A percentile compares a stretch with the other conserved stretches of the same genome.
phyloP scores from a whole-genome alignment of 192 early-diverging fungal genomes.

The Linnemannia exigua region DNA sequence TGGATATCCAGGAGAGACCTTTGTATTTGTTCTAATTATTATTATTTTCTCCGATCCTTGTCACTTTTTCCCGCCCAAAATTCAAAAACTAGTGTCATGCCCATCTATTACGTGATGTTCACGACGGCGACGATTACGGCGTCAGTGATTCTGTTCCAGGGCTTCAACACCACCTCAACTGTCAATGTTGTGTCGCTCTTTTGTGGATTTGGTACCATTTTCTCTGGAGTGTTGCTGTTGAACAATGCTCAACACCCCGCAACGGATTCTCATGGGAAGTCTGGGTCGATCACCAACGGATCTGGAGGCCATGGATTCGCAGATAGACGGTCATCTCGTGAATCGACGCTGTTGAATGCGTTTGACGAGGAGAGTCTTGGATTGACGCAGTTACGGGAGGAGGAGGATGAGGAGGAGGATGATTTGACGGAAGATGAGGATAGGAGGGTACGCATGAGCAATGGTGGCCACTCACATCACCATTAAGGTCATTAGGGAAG shows the following conservation, averaged over 20 bases:
- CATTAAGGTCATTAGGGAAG: conserved; percentile 4
- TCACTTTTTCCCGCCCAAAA: background rate
- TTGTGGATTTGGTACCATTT: conserved; percentile 93
- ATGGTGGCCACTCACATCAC: conserved; percentile 30
- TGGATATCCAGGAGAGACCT: background rate
- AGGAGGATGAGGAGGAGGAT: conserved; percentile 47
- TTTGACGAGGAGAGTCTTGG: conserved; percentile 63
- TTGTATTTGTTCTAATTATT: background rate
- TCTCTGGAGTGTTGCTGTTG: conserved; percentile 92
- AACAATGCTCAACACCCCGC: conserved; percentile 63
- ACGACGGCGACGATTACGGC: conserved; percentile 95
- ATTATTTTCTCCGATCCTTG: background rate
- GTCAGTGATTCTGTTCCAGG: conserved; percentile 90
- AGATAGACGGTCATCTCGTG: conserved; percentile 59
- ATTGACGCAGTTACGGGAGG: conserved; percentile 59
- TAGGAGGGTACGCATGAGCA: conserved; percentile 26
- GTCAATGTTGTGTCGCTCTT: conserved; percentile 88
- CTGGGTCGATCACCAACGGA: conserved; percentile 33
- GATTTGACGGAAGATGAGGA: conserved; percentile 53
- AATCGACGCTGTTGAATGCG: conserved; percentile 61
- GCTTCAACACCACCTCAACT: conserved; percentile 79
- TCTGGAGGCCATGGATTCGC: conserved; percentile 48
- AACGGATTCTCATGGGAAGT: conserved; percentile 47
- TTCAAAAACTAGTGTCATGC: conserved; percentile 70
- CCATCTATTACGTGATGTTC: conserved; percentile 97